phyloP scores from a whole-genome alignment of 768 basidiomycete species.

The Clathrus columnatus region DNA sequence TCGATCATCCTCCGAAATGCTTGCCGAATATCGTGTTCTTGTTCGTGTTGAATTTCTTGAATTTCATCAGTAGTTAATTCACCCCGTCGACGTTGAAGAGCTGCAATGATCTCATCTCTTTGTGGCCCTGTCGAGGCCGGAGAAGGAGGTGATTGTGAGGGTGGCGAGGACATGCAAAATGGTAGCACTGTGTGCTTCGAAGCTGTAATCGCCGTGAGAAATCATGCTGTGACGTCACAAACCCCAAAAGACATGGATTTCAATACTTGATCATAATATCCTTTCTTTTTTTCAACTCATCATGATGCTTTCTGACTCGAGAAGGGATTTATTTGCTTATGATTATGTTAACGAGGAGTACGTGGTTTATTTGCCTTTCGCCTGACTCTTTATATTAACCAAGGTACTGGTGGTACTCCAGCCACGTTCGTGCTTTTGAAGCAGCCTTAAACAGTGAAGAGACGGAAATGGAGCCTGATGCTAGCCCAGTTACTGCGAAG shows the following conservation, averaged over 20 bases:
- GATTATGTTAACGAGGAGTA: constrained; percentile 71
- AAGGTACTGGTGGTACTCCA: constrained; percentile 17
- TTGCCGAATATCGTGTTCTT: constrained; percentile 60
- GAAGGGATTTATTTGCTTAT: constrained; percentile 28
- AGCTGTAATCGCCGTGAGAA: not conserved
- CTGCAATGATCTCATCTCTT: constrained; percentile 4
- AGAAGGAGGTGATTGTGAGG: not conserved
- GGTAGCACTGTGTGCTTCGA: not conserved
- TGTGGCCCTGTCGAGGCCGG: not conserved
- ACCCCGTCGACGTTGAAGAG: constrained; percentile 3
- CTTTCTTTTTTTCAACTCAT: not conserved
- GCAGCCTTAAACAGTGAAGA: constrained; percentile 65
- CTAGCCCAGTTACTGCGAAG: constrained; percentile 24
- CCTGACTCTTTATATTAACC: constrained; percentile 1
- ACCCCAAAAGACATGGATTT: not conserved
- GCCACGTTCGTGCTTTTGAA: constrained; percentile 69
- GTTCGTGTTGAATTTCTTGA: constrained; percentile 16
- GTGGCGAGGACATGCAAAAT: not conserved
- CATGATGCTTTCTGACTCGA: not conserved
- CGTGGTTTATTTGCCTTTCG: constrained; percentile 18
- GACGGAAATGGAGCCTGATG: constrained; percentile 26
- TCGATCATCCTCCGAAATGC: constrained; percentile 69
- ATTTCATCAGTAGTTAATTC: constrained; percentile 8
- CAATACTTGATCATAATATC: not conserved
- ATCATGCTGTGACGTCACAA: constrained; percentile 4